Evolutionary conservation across 2,329 filamentous ascomycete genomes (phyloP).

Genomic region (Trichoderma pleuroti): DNA sequence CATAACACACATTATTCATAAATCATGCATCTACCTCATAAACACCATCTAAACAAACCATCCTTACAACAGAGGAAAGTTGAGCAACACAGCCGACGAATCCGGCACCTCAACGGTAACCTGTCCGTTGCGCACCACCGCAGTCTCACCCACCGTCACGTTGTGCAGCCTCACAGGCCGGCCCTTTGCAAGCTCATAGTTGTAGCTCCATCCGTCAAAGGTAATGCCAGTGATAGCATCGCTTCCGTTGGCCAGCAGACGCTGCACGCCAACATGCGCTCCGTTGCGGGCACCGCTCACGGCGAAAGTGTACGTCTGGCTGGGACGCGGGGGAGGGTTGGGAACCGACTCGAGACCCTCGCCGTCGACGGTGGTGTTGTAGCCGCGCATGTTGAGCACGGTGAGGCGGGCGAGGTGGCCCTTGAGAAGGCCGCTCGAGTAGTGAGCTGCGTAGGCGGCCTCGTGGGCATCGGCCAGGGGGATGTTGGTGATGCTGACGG

Average conservation of each 20-base stretch:
- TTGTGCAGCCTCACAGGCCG: slow-evolving; percentile 52
- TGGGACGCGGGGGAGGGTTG: slow-evolving; percentile 30
- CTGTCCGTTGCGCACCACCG: slow-evolving; percentile 35
- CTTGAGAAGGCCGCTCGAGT: slow-evolving; percentile 41
- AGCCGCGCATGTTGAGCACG: slow-evolving; percentile 55
- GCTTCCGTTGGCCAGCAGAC: slow-evolving; percentile 58
- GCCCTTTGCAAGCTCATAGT: slow-evolving; percentile 55
- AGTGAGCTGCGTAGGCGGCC: slow-evolving; percentile 48
- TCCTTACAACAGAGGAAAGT: slow-evolving; percentile 23
- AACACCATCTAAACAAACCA: background rate
- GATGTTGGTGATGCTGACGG: slow-evolving; percentile 47
- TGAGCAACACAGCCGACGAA: slow-evolving; percentile 40
- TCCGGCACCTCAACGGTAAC: slow-evolving; percentile 40
- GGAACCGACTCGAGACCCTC: slow-evolving; percentile 26
- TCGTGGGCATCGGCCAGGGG: slow-evolving; percentile 39
- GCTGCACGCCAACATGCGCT: slow-evolving; percentile 38
- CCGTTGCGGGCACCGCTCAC: slow-evolving; percentile 37
- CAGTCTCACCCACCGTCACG: slow-evolving; percentile 49
- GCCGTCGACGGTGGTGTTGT: slow-evolving; percentile 55
- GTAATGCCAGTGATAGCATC: slow-evolving; percentile 60
- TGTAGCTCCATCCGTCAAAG: slow-evolving; percentile 60
- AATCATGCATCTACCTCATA: background rate
- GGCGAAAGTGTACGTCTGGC: slow-evolving; percentile 36
- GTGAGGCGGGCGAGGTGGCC: slow-evolving; percentile 45
- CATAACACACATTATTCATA: slow-evolving; percentile 5